Conservation (phyloP, 2,329 filamentous ascomycete species). For the Botrytis byssoidea region DNA sequence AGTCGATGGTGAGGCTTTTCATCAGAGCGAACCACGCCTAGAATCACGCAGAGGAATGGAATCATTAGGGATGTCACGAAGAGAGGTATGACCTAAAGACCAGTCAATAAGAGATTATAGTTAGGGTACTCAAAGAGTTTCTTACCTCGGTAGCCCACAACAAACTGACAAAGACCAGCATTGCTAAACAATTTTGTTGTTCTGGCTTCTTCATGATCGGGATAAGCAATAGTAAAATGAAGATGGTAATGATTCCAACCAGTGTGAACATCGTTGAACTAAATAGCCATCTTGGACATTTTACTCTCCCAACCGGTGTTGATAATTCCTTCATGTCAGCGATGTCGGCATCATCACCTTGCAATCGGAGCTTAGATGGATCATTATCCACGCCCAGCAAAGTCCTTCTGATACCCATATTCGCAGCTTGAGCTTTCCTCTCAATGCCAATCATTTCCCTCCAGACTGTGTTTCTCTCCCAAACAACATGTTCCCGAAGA, state of each 20-base stretch:
- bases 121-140: slow-evolving; percentile 28
- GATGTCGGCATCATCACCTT: slow-evolving; percentile 76
- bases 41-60: slow-evolving; percentile 85
- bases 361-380: slow-evolving; percentile 65
- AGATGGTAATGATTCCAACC: slow-evolving; percentile 67
- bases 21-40: slow-evolving; percentile 80
- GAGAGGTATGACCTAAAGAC: slow-evolving; percentile 78
- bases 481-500: slow-evolving; percentile 93
- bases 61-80: slow-evolving; percentile 95
- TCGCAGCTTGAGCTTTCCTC: slow-evolving; percentile 89
- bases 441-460: slow-evolving; percentile 98
- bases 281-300: slow-evolving; percentile 77
- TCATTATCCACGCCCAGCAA: slow-evolving; percentile 75
- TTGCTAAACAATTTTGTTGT: slow-evolving; percentile 92
- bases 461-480: slow-evolving; percentile 99
- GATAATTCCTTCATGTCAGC: slow-evolving; percentile 64
- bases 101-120: slow-evolving; percentile 24
- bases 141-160: slow-evolving; percentile 93
- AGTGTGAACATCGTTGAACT: slow-evolving; percentile 79
- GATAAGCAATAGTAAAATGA: slow-evolving; percentile 69
- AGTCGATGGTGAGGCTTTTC: slow-evolving; percentile 68
- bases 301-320: slow-evolving; percentile 77
- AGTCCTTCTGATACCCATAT: slow-evolving; percentile 74
- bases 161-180: slow-evolving; percentile 90
- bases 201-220: slow-evolving; percentile 84